Percentiles rank a stretch among this genome's conserved stretches.
Conservation (phyloP, 2,329 filamentous ascomycete genomes). For the Diaporthe vexans region DNA sequence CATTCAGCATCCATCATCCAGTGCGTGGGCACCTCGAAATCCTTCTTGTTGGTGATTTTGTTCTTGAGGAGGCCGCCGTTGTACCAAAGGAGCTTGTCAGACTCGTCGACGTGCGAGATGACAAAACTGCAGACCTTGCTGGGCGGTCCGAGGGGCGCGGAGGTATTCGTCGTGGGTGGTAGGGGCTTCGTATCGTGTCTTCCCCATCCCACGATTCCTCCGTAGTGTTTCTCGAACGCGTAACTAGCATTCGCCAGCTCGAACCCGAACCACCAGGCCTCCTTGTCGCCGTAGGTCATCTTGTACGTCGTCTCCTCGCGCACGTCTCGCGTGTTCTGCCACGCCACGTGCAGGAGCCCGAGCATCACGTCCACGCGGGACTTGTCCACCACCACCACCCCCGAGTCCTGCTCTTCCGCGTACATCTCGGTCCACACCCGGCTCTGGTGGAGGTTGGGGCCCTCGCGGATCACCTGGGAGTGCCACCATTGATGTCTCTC, state of each 20-base stretch:
- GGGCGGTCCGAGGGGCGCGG: constrained; percentile 18
- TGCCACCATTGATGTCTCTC: constrained; percentile 56
- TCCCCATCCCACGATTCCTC: constrained; percentile 55
- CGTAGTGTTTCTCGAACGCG: constrained; percentile 58
- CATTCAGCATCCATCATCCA: constrained; percentile 58
- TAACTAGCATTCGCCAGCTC: constrained; percentile 56
- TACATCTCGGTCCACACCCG: constrained; percentile 56
- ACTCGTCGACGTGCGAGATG: constrained; percentile 58
- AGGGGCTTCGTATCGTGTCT: not conserved
- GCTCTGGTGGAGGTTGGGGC: constrained; percentile 50
- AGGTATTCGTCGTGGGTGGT: not conserved
- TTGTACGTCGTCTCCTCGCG: constrained; percentile 57
- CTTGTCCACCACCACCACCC: constrained; percentile 58
- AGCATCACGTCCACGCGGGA: constrained; percentile 53
- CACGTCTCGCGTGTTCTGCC: constrained; percentile 58
- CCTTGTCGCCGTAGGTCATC: constrained; percentile 60
- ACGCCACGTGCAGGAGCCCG: constrained; percentile 56
- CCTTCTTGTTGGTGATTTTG: constrained; percentile 49
- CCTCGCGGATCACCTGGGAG: constrained; percentile 53
- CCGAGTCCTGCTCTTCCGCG: constrained; percentile 58
- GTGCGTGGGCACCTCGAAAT: constrained; percentile 53
- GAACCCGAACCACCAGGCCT: constrained; percentile 60
- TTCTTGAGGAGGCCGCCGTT: constrained; percentile 59
- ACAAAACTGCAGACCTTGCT: constrained; percentile 55
- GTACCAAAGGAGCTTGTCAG: constrained; percentile 56